Evolutionary conservation across 2,329 filamentous ascomycete species (phyloP).

Genomic region (Stemphylium vesicarium): DNA sequence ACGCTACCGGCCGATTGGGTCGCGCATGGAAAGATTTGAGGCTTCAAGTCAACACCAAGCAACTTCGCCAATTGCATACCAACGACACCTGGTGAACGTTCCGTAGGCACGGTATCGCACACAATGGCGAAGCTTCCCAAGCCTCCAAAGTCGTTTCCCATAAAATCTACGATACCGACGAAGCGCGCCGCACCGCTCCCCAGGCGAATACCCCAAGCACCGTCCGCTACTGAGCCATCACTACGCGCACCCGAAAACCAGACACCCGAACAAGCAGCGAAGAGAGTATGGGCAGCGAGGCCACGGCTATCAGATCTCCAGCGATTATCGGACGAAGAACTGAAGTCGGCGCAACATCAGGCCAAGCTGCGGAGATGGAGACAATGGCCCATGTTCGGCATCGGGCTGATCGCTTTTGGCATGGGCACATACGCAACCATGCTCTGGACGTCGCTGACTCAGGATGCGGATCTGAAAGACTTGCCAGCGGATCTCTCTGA

Average conservation of each 20-base stretch:
- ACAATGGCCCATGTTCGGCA: constrained; percentile 42
- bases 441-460: constrained; percentile 44
- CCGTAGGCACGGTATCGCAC: constrained; percentile 16
- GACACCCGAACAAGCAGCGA: constrained; percentile 25
- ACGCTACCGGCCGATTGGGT: constrained; percentile 22
- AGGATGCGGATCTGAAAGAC: constrained; percentile 29
- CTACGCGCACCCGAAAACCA: constrained; percentile 17
- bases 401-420: constrained; percentile 45
- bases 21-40: constrained; percentile 23
- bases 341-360: constrained; percentile 32
- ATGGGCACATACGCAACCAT: constrained; percentile 51
- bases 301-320: constrained; percentile 34
- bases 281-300: constrained; percentile 34
- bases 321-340: constrained; percentile 37
- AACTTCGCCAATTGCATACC: constrained; percentile 24
- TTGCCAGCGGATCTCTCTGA: constrained; percentile 52
- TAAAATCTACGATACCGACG: constrained; percentile 28
- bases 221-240: constrained; percentile 16
- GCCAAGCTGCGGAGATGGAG: constrained; percentile 39
- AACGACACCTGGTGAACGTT: constrained; percentile 12
- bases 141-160: constrained; percentile 29
- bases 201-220: constrained; percentile 21
- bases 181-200: constrained; percentile 24
- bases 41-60: constrained; percentile 12
- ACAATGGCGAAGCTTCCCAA: constrained; percentile 45